Conservation (phyloP, 1,284 basidiomycete species). For the Mycosarcoma maydis region DNA sequence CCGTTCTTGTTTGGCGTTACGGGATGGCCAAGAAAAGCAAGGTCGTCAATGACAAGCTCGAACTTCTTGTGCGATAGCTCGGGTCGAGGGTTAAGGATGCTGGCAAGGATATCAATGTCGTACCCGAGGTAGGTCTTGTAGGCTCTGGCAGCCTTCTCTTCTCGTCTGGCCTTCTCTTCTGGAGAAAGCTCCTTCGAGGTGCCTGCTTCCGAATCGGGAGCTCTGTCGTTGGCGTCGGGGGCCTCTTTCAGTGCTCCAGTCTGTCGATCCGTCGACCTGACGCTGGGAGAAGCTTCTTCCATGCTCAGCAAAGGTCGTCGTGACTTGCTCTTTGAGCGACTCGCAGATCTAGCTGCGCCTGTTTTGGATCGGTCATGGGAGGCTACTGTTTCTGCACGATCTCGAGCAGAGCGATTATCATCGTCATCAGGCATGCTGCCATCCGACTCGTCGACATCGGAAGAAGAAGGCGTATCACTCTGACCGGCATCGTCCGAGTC, state of each 20-base stretch:
- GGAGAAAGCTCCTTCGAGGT: conserved; percentile 43
- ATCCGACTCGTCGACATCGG: conserved; percentile 47
- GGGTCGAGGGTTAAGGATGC: conserved; percentile 79
- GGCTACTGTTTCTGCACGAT: conserved; percentile 24
- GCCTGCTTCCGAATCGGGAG: conserved; percentile 36
- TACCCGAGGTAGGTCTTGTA: conserved; percentile 79
- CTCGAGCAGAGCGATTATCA: conserved; percentile 21
- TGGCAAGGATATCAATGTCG: conserved; percentile 81
- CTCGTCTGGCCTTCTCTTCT: conserved; percentile 34
- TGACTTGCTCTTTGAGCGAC: conserved; percentile 28
- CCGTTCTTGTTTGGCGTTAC: conserved; percentile 75
- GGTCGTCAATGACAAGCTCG: conserved; percentile 87
- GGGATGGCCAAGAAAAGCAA: conserved; percentile 95
- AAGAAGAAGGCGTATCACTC: conserved; percentile 42
- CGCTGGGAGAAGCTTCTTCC: conserved; percentile 29
- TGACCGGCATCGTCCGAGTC: conserved; percentile 18
- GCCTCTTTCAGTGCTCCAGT: conserved; percentile 17
- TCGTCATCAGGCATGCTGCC: conserved; percentile 38
- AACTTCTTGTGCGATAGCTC: conserved; percentile 93
- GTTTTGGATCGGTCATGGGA: conserved; percentile 27
- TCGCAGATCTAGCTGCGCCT: conserved; percentile 7
- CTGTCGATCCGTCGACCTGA: conserved; percentile 26
- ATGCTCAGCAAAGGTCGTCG: conserved; percentile 16
- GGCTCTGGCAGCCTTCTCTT: conserved; percentile 36
- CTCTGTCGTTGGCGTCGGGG: conserved; percentile 16